Conservation (phyloP, 2,329 filamentous ascomycete genomes). For the Grosmannia serpens region DNA sequence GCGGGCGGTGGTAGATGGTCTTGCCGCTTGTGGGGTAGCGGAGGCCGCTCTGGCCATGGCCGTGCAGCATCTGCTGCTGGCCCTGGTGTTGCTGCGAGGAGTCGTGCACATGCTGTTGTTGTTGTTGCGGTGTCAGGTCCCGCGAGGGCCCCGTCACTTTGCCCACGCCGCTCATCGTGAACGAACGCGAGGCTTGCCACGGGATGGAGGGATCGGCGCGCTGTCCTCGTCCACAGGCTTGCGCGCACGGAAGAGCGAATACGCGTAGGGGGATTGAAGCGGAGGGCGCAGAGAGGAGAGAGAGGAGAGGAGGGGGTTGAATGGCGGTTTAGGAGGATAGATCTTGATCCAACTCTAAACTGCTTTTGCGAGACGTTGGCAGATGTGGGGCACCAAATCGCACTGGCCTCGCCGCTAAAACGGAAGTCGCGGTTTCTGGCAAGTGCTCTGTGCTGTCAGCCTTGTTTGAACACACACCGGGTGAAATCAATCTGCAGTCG, state of each 20-base stretch:
- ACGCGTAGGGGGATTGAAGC: not conserved
- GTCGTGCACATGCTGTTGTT: slow-evolving; percentile 4
- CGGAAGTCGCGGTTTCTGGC: not conserved
- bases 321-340: not conserved
- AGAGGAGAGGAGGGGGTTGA: not conserved
- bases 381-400: not conserved
- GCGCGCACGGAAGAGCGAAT: not conserved
- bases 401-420: not conserved
- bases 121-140: slow-evolving; percentile 1
- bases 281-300: not conserved
- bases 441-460: not conserved
- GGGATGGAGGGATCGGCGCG: not conserved
- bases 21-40: slow-evolving; percentile 88
- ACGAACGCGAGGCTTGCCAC: not conserved
- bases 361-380: not conserved
- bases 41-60: slow-evolving; percentile 47
- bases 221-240: not conserved
- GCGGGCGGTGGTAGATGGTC: slow-evolving; percentile 92
- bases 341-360: not conserved
- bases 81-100: not conserved
- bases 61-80: slow-evolving; percentile 12
- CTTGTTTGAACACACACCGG: not conserved
- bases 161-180: slow-evolving; percentile 4
- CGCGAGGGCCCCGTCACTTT: slow-evolving; percentile 6
- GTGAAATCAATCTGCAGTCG: not conserved